phyloP scores from a whole-genome alignment of 768 basidiomycete species.

The Leccinum sublutescens region DNA sequence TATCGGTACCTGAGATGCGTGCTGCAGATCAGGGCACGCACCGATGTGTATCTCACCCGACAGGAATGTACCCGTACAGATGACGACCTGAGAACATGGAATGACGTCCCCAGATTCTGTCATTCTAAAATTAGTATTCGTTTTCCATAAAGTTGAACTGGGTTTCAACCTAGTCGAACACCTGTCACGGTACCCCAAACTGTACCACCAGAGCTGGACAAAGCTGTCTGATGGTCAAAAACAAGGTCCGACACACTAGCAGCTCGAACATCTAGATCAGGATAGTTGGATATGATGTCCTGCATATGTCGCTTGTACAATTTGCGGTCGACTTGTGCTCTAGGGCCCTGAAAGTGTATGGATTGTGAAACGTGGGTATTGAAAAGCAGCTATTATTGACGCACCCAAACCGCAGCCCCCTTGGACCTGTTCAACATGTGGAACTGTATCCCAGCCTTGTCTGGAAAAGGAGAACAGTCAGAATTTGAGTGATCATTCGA shows the following conservation, averaged over 20 bases:
- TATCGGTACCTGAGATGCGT: background rate
- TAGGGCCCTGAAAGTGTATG: conserved; percentile 60
- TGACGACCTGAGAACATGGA: conserved; percentile 75
- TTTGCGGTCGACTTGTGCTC: conserved; percentile 86
- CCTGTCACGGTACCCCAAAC: conserved; percentile 58
- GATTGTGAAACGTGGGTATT: background rate
- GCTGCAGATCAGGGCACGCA: conserved; percentile 23
- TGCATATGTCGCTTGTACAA: conserved; percentile 87
- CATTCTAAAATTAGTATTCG: conserved; percentile 1
- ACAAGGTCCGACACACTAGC: conserved; percentile 80
- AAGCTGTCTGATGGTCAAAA: conserved; percentile 46
- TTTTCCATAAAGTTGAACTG: background rate
- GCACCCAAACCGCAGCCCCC: conserved; percentile 87
- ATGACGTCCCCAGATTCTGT: conserved; percentile 75
- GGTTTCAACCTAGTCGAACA: conserved; percentile 59
- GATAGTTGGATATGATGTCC: conserved; percentile 57
- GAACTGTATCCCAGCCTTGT: conserved; percentile 88
- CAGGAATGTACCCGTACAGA: conserved; percentile 91
- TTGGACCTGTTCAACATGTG: conserved; percentile 82
- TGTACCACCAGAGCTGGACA: conserved; percentile 20
- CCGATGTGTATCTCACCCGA: conserved; percentile 92
- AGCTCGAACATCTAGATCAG: conserved; percentile 64
- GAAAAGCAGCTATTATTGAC: conserved; percentile 18
- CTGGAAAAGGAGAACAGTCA: conserved; percentile 36
- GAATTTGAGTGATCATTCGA: background rate